A percentile compares a stretch with the other conserved stretches of the same genome.
Evolutionary conservation across 23 red algal species (phyloP).

Genomic region (Cyanidioschyzon merolae): DNA sequence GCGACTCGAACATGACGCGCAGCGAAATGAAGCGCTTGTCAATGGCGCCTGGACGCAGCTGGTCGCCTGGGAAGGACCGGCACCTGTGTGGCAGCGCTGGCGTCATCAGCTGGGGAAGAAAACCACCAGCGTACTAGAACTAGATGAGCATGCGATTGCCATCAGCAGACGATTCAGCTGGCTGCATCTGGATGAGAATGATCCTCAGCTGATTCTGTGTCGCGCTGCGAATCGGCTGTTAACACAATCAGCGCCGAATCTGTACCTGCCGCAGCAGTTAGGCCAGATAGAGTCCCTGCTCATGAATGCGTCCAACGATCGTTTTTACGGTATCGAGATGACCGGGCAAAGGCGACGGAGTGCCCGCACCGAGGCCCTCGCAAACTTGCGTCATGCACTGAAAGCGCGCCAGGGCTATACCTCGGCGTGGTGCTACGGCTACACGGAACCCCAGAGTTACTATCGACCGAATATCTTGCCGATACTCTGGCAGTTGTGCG

Average conservation of each 20-base stretch:
- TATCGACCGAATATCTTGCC: not conserved
- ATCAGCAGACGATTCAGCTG: not conserved
- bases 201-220: not conserved
- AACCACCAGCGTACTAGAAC: not conserved
- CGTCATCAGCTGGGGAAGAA: not conserved
- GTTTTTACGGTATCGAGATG: slow-evolving; percentile 12
- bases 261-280: not conserved
- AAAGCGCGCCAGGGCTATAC: slow-evolving; percentile 13
- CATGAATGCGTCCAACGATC: slow-evolving; percentile 15
- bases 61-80: not conserved
- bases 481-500: not conserved
- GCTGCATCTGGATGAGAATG: not conserved
- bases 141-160: not conserved
- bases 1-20: not conserved
- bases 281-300: slow-evolving; percentile 1
- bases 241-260: not conserved
- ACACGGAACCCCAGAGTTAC: slow-evolving; percentile 4
- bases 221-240: not conserved
- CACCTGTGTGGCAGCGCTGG: not conserved
- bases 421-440: slow-evolving; percentile 12
- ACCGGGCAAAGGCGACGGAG: not conserved
- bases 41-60: not conserved
- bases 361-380: not conserved
- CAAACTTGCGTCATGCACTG: slow-evolving; percentile 5
- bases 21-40: not conserved